These are phyloP conservation scores for Fusarium newnesense DNA, from an alignment of 2,329 filamentous ascomycete species.

Conservation along the genomic window DNA sequence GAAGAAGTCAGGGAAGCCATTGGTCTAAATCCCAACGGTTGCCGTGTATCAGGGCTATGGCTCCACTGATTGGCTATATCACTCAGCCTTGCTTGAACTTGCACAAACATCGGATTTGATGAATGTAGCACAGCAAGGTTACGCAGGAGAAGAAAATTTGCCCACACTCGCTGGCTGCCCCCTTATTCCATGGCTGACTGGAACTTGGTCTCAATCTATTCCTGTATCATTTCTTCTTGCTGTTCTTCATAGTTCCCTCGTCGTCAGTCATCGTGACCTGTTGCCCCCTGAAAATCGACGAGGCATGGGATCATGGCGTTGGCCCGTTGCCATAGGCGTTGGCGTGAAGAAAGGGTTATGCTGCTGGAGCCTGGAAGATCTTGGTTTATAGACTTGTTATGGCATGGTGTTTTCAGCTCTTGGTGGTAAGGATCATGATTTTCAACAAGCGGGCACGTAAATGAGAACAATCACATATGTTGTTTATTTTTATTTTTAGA, in stretches of 20 bases:
- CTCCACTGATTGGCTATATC: conserved; percentile 1
- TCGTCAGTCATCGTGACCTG: conserved; percentile 17
- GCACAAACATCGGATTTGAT: conserved; percentile 5
- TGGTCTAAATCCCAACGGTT: neutral
- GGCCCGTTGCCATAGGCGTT: conserved; percentile 32
- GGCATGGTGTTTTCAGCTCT: conserved; percentile 34
- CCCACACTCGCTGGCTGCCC: neutral
- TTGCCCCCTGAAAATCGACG: conserved; percentile 21
- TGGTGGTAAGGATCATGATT: conserved; percentile 34
- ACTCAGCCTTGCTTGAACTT: neutral
- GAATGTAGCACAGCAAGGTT: conserved; percentile 15
- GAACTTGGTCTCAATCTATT: neutral
- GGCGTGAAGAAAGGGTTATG: conserved; percentile 32
- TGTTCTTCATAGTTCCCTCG: conserved; percentile 20
- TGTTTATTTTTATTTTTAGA: neutral
- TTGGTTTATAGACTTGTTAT: conserved; percentile 41
- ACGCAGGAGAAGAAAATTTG: conserved; percentile 3
- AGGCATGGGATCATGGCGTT: conserved; percentile 36
- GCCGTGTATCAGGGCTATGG: neutral
- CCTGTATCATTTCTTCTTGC: conserved; percentile 19
- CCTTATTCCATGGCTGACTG: neutral
- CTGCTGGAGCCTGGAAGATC: conserved; percentile 24
- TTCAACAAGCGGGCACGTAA: conserved; percentile 31
- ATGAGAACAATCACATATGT: conserved; percentile 13
- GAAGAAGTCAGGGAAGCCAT: neutral